Evolutionary conservation across 2,329 filamentous ascomycete species (phyloP).

Genomic region (Arthrobotrys megalospora): DNA sequence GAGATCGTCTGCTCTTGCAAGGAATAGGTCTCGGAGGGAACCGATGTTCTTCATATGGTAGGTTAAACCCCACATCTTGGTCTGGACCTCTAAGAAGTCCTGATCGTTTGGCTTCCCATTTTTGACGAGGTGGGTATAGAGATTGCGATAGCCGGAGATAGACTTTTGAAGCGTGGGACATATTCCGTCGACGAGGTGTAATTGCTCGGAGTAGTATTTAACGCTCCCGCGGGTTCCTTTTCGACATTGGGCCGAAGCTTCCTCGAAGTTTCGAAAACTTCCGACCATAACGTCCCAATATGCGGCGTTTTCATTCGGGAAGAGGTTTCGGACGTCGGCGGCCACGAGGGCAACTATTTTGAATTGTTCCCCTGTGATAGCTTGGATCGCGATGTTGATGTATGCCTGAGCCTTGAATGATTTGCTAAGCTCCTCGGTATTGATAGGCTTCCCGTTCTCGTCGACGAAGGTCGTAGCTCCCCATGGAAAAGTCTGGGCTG

Average conservation of each 20-base stretch:
- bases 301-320: conserved; percentile 6
- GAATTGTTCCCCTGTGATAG: neutral
- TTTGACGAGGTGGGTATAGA: neutral
- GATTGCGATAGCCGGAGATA: neutral
- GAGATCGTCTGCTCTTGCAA: neutral
- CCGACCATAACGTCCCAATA: neutral
- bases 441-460: neutral
- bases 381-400: neutral
- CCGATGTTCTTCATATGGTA: neutral
- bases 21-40: neutral
- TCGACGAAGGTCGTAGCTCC: neutral
- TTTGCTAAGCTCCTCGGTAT: neutral
- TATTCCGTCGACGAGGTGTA: neutral
- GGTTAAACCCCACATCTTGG: neutral
- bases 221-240: neutral
- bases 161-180: neutral
- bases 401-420: neutral
- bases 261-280: neutral
- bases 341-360: neutral
- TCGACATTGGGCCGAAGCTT: fast-evolving
- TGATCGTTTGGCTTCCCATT: too few species aligned
- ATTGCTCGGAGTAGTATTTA: neutral
- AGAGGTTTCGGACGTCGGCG: neutral
- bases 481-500: conserved; percentile 5
- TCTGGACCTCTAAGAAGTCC: neutral